A percentile compares a stretch with the other conserved stretches of the same genome.
Evolutionary conservation across 106 monocot species (phyloP).

Genomic region (Platanthera guangdongensis): DNA sequence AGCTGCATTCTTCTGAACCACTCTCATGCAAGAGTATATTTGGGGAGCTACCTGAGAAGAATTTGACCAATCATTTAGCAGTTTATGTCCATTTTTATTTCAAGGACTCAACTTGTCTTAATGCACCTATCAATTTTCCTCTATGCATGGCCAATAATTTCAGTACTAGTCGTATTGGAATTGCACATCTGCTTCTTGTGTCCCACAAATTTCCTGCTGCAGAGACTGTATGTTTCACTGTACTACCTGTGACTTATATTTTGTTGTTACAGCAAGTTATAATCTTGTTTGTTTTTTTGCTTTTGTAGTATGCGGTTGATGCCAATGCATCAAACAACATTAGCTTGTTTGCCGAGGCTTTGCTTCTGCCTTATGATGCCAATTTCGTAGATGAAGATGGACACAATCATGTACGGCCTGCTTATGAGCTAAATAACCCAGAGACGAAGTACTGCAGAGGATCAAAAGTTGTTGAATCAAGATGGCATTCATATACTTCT

Average conservation of each 20-base stretch:
- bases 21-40: slow-evolving; percentile 60
- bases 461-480: neutral
- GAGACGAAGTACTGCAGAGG: neutral
- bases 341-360: slow-evolving; percentile 64
- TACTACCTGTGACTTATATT: slow-evolving; percentile 3
- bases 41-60: slow-evolving; percentile 25
- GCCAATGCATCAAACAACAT: slow-evolving; percentile 11
- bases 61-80: slow-evolving; percentile 21
- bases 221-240: slow-evolving; percentile 28
- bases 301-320: slow-evolving; percentile 25
- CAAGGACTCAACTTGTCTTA: slow-evolving; percentile 31
- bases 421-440: neutral
- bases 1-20: slow-evolving; percentile 20
- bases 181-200: slow-evolving; percentile 47
- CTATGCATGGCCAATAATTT: slow-evolving; percentile 10
- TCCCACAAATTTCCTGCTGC: slow-evolving; percentile 72
- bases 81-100: slow-evolving; percentile 59
- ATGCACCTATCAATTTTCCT: slow-evolving; percentile 21
- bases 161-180: slow-evolving; percentile 12
- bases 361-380: slow-evolving; percentile 50
- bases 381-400: slow-evolving; percentile 20
- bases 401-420: slow-evolving; percentile 5
- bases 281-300: slow-evolving; percentile 13
- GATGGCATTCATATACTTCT: neutral
- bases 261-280: neutral